Percentiles rank a stretch among this genome's conserved stretches.
phyloP scores from a whole-genome alignment of 192 early-diverging fungal genomes.

The Gonapodya prolifera region DNA sequence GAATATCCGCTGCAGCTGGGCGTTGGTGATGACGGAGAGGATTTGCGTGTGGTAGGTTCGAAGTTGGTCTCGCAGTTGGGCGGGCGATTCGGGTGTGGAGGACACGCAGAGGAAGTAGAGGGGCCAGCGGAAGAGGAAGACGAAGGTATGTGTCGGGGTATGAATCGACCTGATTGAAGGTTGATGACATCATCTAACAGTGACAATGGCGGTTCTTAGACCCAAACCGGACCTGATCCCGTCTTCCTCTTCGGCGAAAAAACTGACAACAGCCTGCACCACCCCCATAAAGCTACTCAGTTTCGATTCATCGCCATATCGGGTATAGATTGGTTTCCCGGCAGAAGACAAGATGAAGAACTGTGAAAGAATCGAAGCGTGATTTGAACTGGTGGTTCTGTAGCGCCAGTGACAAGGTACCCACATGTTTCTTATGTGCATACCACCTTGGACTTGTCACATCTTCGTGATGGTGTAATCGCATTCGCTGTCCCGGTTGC shows the following conservation, averaged over 20 bases:
- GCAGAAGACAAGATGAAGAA: constrained; percentile 86
- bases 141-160: constrained; percentile 61
- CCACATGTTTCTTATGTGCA: background rate
- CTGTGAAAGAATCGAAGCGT: too few species aligned
- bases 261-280: constrained; percentile 76
- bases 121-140: constrained; percentile 68
- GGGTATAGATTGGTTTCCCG: constrained; percentile 88
- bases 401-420: too few species aligned
- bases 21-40: constrained; percentile 62
- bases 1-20: constrained; percentile 75
- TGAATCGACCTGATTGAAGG: constrained; percentile 39
- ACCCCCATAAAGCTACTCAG: constrained; percentile 80
- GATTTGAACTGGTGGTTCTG: too few species aligned
- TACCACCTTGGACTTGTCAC: background rate
- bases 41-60: constrained; percentile 70
- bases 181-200: constrained; percentile 5
- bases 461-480: too few species aligned
- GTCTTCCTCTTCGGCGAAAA: constrained; percentile 75
- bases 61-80: constrained; percentile 66
- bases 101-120: constrained; percentile 78
- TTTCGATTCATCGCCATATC: constrained; percentile 84
- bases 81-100: constrained; percentile 48
- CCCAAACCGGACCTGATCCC: constrained; percentile 30
- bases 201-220: background rate
- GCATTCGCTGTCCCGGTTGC: too few species aligned